These are phyloP conservation scores for Aspergillus spinulosporus DNA, from an alignment of 2,329 filamentous ascomycete genomes.

Conservation along the genomic window DNA sequence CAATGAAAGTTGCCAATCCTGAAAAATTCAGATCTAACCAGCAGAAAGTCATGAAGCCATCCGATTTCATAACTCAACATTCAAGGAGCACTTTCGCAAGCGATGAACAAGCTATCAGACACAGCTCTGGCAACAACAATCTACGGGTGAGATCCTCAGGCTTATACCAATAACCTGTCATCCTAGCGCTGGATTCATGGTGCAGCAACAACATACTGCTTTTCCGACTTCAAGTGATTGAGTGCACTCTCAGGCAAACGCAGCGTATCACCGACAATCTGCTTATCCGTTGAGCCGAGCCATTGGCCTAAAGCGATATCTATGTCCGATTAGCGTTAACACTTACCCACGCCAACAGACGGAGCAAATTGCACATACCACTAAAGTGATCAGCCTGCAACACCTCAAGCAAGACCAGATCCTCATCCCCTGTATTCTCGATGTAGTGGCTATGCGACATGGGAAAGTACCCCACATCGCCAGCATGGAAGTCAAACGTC, in stretches of 20 bases:
- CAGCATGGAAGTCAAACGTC: slow-evolving; percentile 74
- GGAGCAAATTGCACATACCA: slow-evolving; percentile 23
- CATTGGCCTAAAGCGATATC: slow-evolving; percentile 50
- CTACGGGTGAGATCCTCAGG: no score
- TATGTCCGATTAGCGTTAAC: slow-evolving; percentile 34
- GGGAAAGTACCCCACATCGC: slow-evolving; percentile 76
- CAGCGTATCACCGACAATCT: slow-evolving; percentile 60
- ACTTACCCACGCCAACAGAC: not conserved
- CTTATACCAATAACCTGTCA: no score
- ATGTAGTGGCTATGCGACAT: slow-evolving; percentile 79
- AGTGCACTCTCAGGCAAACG: slow-evolving; percentile 45
- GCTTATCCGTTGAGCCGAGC: slow-evolving; percentile 54
- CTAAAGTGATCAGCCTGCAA: slow-evolving; percentile 69
- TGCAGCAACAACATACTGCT: slow-evolving; percentile 47
- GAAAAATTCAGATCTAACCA: no score
- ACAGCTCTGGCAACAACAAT: no score
- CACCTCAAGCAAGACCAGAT: slow-evolving; percentile 73
- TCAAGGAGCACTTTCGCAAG: no score
- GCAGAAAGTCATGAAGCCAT: no score
- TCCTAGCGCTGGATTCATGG: slow-evolving; percentile 4
- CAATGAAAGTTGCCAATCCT: no score
- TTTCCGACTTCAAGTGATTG: slow-evolving; percentile 45
- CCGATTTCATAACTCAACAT: no score
- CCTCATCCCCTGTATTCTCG: slow-evolving; percentile 73
- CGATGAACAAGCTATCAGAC: no score